Base-by-base conservation (phyloP, 441 rosid species). In the Breynia disticha region DNA sequence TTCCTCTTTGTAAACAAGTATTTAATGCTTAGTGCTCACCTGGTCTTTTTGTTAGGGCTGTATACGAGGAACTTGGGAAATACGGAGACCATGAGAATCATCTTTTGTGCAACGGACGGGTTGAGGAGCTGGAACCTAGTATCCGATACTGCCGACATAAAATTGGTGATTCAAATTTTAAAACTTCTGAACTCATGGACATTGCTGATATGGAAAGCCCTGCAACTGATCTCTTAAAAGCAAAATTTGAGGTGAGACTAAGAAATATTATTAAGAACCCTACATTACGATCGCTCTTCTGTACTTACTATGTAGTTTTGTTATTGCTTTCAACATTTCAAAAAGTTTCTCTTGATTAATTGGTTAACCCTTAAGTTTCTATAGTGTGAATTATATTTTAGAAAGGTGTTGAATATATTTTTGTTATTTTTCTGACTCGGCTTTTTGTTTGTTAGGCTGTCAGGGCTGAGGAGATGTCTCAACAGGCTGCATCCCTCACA, bases 61-160 rank as follows among this genome's bases (percentile, higher is more conserved):
- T 90, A 59, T 94, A 94, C 62, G 97, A 85, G 80, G 94, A 94
- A 76, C 95, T 94, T 57, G 94, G 96, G 35, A 90, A 94, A 74
- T 94, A 87, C 75, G 99, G 99, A 70, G 94, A 87, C 72, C 67
- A 85, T 46, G 99, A 94, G 76, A 90, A 90, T 78, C 99, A 87
- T 72, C 78, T 94, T 62, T 76, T 94, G 74, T 94, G 97, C 47
- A 95, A 80, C 65, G 95, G 80, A 66, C 96, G 86, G 16, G 95
- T 90, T 79, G 99, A 83, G 80, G 97, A 94, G 80, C 85, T 94
- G 66, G 99, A 87, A 68, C 97, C 99, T 15, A 87, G 91, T 67
- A 79, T 90, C 56, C 78, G 86, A 48, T 90, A 90, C 72, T 94
- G 99, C 79, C 71, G 84, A 45, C 97, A 85, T 76, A 87, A 94